phyloP scores from a whole-genome alignment of 257 asterid species.

The Petunia secreta region DNA sequence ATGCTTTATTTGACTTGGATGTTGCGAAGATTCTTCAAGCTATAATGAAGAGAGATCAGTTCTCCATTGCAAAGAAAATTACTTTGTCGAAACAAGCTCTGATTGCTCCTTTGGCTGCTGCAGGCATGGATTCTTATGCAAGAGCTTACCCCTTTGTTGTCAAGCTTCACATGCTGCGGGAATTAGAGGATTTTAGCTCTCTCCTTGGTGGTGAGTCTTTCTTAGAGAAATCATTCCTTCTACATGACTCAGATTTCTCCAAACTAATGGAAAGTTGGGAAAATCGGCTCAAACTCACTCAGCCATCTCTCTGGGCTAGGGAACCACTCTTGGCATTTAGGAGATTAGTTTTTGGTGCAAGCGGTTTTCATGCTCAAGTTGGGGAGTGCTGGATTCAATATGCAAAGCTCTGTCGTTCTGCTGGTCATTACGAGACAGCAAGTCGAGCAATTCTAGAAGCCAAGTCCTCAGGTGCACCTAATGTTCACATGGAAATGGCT shows the following conservation, averaged over 20 bases:
- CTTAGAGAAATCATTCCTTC: constrained; percentile 56
- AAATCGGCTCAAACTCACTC: constrained; percentile 85
- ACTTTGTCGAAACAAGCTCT: constrained; percentile 88
- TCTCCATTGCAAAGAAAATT: constrained; percentile 72
- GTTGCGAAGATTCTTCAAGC: constrained; percentile 96
- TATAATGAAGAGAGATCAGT: constrained; percentile 82
- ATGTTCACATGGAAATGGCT: constrained; percentile 95
- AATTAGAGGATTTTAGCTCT: constrained; percentile 84
- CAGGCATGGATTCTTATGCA: constrained; percentile 99
- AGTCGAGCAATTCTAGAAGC: constrained; percentile 96
- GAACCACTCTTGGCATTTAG: constrained; percentile 95
- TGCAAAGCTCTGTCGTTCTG: constrained; percentile 95
- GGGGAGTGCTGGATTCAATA: constrained; percentile 96
- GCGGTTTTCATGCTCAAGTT: constrained; percentile 71
- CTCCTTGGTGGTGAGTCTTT: constrained; percentile 88
- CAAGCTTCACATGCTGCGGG: constrained; percentile 95
- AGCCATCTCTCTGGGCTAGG: constrained; percentile 97
- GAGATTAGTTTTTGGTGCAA: constrained; percentile 86
- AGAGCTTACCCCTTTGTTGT: constrained; percentile 95
- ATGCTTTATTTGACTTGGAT: constrained; percentile 90
- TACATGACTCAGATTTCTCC: constrained; percentile 65
- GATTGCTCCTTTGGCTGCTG: constrained; percentile 99
- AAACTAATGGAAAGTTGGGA: constrained; percentile 82
- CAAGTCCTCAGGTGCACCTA: constrained; percentile 75
- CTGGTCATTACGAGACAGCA: constrained; percentile 98